phyloP scores from a whole-genome alignment of 768 basidiomycete genomes.

The Boletus rubescentipes region DNA sequence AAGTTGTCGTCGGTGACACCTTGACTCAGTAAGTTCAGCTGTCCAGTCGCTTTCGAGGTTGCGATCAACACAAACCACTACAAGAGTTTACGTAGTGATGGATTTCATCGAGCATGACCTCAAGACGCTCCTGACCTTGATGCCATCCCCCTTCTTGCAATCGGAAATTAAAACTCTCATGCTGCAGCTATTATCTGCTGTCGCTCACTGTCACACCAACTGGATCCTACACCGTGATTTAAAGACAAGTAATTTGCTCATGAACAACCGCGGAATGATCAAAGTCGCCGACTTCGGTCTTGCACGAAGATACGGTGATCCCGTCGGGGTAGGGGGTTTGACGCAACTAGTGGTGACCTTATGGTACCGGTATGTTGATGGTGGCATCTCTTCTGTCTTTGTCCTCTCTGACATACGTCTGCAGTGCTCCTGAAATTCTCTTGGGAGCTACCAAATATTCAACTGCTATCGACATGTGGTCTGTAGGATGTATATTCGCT shows the following conservation, averaged over 20 bases:
- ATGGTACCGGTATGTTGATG: slow-evolving; percentile 85
- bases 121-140: slow-evolving; percentile 89
- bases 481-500: slow-evolving; percentile 97
- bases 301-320: slow-evolving; percentile 94
- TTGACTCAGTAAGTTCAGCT: slow-evolving; percentile 87
- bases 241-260: slow-evolving; percentile 95
- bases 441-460: slow-evolving; percentile 92
- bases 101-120: slow-evolving; percentile 99
- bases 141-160: slow-evolving; percentile 96
- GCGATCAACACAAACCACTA: slow-evolving; percentile 11
- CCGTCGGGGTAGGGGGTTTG: slow-evolving; percentile 93
- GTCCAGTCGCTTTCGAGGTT: slow-evolving; percentile 2
- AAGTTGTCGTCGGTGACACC: slow-evolving; percentile 98
- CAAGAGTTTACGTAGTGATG: slow-evolving; percentile 98
- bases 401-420: slow-evolving; percentile 10
- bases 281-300: slow-evolving; percentile 99
- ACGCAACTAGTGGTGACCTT: slow-evolving; percentile 98
- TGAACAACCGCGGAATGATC: slow-evolving; percentile 99
- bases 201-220: slow-evolving; percentile 90
- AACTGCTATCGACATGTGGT: slow-evolving; percentile 98
- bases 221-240: slow-evolving; percentile 98
- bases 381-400: slow-evolving; percentile 9
- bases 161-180: slow-evolving; percentile 98
- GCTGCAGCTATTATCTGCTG: slow-evolving; percentile 89
- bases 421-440: slow-evolving; percentile 91